Conservation (phyloP, 1,284 basidiomycete species). For the Irpex lacteus region DNA sequence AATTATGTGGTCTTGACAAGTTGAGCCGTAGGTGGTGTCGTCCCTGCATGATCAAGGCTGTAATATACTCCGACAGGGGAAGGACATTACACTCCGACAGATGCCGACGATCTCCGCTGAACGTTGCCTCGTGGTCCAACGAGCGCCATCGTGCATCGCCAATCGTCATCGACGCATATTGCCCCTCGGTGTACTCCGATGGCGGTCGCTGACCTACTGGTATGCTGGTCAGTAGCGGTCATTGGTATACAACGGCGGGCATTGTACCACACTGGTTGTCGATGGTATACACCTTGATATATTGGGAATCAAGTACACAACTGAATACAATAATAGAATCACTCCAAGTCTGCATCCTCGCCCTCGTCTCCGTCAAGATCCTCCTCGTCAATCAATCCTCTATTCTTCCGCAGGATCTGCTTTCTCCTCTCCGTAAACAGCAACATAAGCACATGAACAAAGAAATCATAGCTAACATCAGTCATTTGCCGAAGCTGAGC, state of each 20-base stretch:
- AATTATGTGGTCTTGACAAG: too few relatives aligned
- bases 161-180: neutral
- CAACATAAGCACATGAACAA: constrained; percentile 6
- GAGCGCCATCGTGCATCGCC: neutral
- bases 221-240: neutral
- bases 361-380: too few relatives aligned
- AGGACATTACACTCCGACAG: neutral
- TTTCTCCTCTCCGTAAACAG: constrained; percentile 5
- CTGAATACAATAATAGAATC: too few relatives aligned
- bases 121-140: neutral
- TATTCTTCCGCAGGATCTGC: neutral
- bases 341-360: too few relatives aligned
- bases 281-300: neutral
- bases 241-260: neutral
- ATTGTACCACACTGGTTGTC: neutral
- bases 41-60: too few relatives aligned
- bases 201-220: neutral
- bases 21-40: too few relatives aligned
- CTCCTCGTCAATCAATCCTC: too few relatives aligned
- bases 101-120: neutral
- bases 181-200: neutral
- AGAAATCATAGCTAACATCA: constrained; percentile 10
- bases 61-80: neutral
- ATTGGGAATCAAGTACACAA: neutral
- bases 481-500: constrained; percentile 9